phyloP scores from a whole-genome alignment of 2,329 filamentous ascomycete species.

The Thielaviopsis ethacetica region DNA sequence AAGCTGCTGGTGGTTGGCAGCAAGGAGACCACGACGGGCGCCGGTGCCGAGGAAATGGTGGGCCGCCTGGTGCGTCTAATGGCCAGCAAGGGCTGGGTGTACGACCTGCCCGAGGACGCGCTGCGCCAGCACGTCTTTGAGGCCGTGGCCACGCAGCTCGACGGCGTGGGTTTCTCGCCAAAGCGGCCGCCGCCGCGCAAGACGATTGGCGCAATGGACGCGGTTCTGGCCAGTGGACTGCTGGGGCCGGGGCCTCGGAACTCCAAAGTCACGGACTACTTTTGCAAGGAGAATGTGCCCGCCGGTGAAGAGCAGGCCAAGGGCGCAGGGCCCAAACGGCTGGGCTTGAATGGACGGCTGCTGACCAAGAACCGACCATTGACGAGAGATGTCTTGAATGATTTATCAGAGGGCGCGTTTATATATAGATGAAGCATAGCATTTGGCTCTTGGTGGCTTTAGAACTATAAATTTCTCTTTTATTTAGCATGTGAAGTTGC shows the following conservation, averaged over 20 bases:
- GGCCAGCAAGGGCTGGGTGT: slow-evolving; percentile 62
- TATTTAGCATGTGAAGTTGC: too few species aligned
- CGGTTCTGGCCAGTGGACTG: slow-evolving; percentile 17
- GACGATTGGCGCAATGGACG: slow-evolving; percentile 14
- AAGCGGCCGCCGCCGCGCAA: slow-evolving; percentile 15
- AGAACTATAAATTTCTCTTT: background rate
- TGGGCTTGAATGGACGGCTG: slow-evolving; percentile 41
- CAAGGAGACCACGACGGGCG: slow-evolving; percentile 57
- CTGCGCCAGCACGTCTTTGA: slow-evolving; percentile 54
- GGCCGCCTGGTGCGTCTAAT: slow-evolving; percentile 61
- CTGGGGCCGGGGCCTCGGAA: slow-evolving; percentile 13
- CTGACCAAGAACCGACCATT: slow-evolving; percentile 52
- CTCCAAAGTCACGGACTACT: slow-evolving; percentile 8
- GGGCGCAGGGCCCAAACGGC: slow-evolving; percentile 36
- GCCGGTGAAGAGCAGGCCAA: slow-evolving; percentile 10
- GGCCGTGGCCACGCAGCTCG: slow-evolving; percentile 31
- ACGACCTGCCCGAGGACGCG: slow-evolving; percentile 50
- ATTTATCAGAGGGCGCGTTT: slow-evolving; percentile 19
- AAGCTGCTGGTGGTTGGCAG: slow-evolving; percentile 85
- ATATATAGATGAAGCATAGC: background rate
- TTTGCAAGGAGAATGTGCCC: slow-evolving; percentile 27
- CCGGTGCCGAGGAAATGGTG: slow-evolving; percentile 60
- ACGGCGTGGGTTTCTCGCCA: slow-evolving; percentile 2
- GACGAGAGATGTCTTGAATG: slow-evolving; percentile 63
- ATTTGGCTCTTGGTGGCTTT: too few species aligned